Conservation (phyloP, 306 rosid species). For the Acacia acuminata region DNA sequence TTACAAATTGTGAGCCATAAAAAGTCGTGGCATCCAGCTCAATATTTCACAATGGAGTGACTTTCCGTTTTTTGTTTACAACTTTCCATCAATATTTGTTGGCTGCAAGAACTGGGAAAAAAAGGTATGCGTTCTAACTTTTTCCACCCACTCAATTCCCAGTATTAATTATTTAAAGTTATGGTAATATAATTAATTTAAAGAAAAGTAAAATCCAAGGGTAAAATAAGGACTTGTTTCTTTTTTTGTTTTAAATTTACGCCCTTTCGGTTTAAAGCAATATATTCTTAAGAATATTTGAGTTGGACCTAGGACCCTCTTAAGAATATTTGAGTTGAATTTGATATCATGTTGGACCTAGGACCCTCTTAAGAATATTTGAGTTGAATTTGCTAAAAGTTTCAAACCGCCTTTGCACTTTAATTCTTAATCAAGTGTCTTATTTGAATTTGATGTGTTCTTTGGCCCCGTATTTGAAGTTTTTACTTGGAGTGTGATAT, state of each 20-base stretch:
- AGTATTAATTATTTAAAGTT: slow-evolving; percentile 19
- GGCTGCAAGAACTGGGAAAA: slow-evolving; percentile 29
- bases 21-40: slow-evolving; percentile 59
- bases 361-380: too few relatives aligned
- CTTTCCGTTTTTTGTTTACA: slow-evolving; percentile 41
- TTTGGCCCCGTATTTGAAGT: too few relatives aligned
- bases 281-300: too few relatives aligned
- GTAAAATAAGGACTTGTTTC: not conserved
- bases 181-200: not conserved
- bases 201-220: not conserved
- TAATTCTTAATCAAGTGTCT: too few relatives aligned
- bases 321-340: too few relatives aligned
- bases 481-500: too few relatives aligned
- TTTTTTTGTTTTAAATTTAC: not conserved
- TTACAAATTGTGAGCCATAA: slow-evolving; percentile 40
- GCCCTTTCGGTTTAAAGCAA: too few relatives aligned
- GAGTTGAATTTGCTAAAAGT: too few relatives aligned
- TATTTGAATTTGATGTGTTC: too few relatives aligned
- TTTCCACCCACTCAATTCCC: slow-evolving; percentile 33
- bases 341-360: too few relatives aligned
- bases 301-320: too few relatives aligned
- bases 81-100: slow-evolving; percentile 48
- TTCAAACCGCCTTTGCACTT: too few relatives aligned
- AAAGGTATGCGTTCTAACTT: slow-evolving; percentile 27
- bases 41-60: slow-evolving; percentile 33